Percentiles rank a stretch among this genome's conserved stretches.
Conservation (phyloP, 1,284 basidiomycete genomes). For the Waitea zeae region DNA sequence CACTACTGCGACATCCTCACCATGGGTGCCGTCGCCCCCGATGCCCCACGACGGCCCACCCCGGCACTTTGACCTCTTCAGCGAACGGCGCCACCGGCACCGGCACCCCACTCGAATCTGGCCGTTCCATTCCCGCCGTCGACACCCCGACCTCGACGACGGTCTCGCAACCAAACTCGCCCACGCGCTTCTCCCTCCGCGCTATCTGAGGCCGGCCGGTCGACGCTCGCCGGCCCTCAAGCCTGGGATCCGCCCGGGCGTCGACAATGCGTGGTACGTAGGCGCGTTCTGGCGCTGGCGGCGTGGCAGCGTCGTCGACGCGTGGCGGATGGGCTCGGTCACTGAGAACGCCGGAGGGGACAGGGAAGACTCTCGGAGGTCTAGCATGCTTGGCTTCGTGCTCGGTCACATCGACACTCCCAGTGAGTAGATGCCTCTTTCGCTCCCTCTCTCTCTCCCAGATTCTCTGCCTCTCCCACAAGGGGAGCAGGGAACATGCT, state of each 20-base stretch:
- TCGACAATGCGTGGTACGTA: constrained; percentile 70
- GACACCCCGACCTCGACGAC: too few relatives aligned
- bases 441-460: constrained; percentile 1
- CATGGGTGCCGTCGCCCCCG: constrained; percentile 58
- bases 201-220: too few relatives aligned
- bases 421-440: constrained; percentile 13
- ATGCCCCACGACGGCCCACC: constrained; percentile 11
- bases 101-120: too few relatives aligned
- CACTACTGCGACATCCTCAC: constrained; percentile 76
- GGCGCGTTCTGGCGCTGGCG: constrained; percentile 83
- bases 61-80: constrained; percentile 4
- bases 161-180: too few relatives aligned
- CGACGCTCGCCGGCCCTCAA: constrained; percentile 15
- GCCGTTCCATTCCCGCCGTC: too few relatives aligned
- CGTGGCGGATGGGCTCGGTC: constrained; percentile 53
- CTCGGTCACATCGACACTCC: constrained; percentile 45
- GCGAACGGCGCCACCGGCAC: background rate
- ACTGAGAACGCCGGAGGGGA: constrained; percentile 42
- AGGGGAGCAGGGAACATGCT: too few relatives aligned
- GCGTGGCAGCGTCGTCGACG: constrained; percentile 54
- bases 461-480: too few relatives aligned
- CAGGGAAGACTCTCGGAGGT: constrained; percentile 56
- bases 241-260: constrained; percentile 21
- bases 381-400: constrained; percentile 55
- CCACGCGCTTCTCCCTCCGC: too few relatives aligned